A percentile compares a stretch with the other conserved stretches of the same genome.
These are phyloP conservation scores for Citrullus mucosospermus DNA, from an alignment of 306 rosid genomes.

Conservation along the genomic window DNA sequence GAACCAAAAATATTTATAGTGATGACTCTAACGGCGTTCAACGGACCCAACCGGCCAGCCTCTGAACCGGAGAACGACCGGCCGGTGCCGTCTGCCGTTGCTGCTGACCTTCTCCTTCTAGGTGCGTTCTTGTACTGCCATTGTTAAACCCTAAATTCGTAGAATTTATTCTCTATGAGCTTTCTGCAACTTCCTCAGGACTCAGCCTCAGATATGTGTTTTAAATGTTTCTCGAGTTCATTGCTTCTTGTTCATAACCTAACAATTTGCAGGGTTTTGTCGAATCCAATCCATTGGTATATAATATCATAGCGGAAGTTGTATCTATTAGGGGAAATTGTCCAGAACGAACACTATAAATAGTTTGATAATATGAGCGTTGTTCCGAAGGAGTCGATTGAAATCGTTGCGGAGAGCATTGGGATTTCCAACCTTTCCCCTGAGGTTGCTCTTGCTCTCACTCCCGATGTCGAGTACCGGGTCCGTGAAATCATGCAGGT, in stretches of 20 bases:
- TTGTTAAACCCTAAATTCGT: not conserved
- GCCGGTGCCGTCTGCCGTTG: not conserved
- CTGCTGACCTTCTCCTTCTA: not conserved
- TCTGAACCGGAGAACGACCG: constrained; percentile 1
- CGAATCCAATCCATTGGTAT: not conserved
- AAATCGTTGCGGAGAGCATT: constrained; percentile 78
- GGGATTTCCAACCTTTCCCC: constrained; percentile 68
- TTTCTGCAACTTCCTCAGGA: not conserved
- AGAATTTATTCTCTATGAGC: not conserved
- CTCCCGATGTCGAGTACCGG: constrained; percentile 87
- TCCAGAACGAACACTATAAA: not conserved
- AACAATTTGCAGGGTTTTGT: not conserved
- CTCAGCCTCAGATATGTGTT: too few relatives aligned
- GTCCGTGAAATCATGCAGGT: constrained; percentile 97
- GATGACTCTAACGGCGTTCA: not conserved
- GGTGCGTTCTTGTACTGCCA: not conserved
- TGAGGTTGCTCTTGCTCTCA: constrained; percentile 65
- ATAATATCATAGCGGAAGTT: not conserved
- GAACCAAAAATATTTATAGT: not conserved
- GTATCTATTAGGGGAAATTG: not conserved
- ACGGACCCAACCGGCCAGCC: not conserved
- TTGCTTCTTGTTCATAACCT: not conserved
- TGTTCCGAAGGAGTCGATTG: constrained; percentile 82
- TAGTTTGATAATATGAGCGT: constrained; percentile 31
- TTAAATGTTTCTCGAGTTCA: not conserved